Conservation (phyloP, 1,284 basidiomycete genomes). For the Meira miltonrushii region DNA sequence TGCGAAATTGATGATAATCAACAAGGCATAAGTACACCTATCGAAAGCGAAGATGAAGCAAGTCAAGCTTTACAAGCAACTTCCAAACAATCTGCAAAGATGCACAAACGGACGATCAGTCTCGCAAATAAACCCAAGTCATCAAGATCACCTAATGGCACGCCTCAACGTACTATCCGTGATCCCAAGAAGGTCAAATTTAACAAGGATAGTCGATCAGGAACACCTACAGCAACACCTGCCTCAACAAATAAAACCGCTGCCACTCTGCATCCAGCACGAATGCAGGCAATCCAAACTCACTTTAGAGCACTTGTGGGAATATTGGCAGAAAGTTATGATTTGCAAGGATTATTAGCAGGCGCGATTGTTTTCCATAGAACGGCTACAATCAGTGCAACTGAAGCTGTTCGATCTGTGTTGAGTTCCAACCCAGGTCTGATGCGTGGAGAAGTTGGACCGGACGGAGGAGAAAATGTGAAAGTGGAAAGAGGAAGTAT, state of each 20-base stretch:
- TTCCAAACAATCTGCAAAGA: no score
- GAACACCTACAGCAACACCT: no score
- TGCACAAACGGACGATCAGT: no score
- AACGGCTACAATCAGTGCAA: slow-evolving; percentile 48
- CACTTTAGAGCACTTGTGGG: slow-evolving; percentile 29
- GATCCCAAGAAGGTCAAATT: no score
- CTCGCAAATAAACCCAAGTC: no score
- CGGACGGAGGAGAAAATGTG: not conserved
- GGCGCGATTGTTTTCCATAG: slow-evolving; percentile 50
- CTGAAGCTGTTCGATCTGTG: slow-evolving; percentile 44
- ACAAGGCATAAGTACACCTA: no score
- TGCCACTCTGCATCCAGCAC: no score
- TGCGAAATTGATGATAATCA: not conserved
- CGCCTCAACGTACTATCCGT: no score
- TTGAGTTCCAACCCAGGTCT: slow-evolving; percentile 41
- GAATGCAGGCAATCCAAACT: slow-evolving; percentile 16
- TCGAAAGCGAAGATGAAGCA: slow-evolving; percentile 6
- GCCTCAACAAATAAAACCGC: no score
- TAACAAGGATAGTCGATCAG: no score
- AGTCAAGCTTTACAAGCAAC: slow-evolving; percentile 6
- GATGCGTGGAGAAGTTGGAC: slow-evolving; percentile 42
- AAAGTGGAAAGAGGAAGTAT: slow-evolving; percentile 7
- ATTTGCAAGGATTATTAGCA: slow-evolving; percentile 47
- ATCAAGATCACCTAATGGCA: no score
- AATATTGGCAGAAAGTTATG: slow-evolving; percentile 43